phyloP scores from a whole-genome alignment of 345 rosid genomes.

The Populus alba region DNA sequence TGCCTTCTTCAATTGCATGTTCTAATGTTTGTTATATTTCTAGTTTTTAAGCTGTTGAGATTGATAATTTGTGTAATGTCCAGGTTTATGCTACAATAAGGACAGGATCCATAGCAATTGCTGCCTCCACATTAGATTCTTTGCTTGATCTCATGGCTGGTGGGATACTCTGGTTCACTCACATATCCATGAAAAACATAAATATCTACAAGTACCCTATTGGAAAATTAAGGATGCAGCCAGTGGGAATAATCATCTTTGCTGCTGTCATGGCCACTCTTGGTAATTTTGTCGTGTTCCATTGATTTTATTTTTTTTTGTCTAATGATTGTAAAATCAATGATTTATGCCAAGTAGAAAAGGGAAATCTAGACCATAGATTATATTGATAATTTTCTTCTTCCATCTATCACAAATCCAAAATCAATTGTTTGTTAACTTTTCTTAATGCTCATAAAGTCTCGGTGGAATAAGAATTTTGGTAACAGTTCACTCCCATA shows the following conservation, averaged over 20 bases:
- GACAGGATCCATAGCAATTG: constrained; percentile 94
- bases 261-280: constrained; percentile 97
- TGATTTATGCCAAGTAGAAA: background rate
- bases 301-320: background rate
- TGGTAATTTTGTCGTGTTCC: constrained; percentile 42
- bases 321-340: background rate
- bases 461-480: background rate
- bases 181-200: constrained; percentile 73
- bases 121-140: constrained; percentile 94
- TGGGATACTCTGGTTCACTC: constrained; percentile 93
- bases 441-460: background rate
- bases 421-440: background rate
- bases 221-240: constrained; percentile 93
- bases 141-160: constrained; percentile 96
- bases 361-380: background rate
- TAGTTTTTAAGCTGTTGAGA: background rate
- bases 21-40: background rate
- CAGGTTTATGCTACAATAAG: constrained; percentile 78
- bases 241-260: constrained; percentile 85
- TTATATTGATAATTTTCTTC: background rate
- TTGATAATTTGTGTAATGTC: background rate
- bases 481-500: background rate
- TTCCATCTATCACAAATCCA: background rate
- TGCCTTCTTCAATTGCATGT: too few relatives aligned
- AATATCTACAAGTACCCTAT: constrained; percentile 92